Conservation (phyloP, 2,329 filamentous ascomycete genomes). For the Talaromyces sp. region DNA sequence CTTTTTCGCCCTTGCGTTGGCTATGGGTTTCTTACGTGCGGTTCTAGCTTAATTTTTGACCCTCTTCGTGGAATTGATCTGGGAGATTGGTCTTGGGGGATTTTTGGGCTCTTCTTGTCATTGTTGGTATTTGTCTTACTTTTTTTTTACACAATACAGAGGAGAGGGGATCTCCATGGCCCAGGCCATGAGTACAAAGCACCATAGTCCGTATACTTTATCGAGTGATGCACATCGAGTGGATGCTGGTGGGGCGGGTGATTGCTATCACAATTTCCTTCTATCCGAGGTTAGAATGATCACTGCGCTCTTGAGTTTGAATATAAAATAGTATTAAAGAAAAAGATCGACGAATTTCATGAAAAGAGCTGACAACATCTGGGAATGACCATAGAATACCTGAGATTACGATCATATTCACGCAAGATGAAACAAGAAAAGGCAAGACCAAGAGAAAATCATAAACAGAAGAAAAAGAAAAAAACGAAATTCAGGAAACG, state of each 20-base stretch:
- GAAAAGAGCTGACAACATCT: too few relatives aligned
- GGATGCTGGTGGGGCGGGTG: not conserved
- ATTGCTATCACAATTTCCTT: conserved; percentile 10
- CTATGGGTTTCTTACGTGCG: not conserved
- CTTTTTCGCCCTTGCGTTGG: not conserved
- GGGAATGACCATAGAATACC: too few relatives aligned
- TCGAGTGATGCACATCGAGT: conserved; percentile 1
- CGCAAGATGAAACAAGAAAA: too few relatives aligned
- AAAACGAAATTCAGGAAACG: not conserved
- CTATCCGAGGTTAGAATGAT: conserved; percentile 3
- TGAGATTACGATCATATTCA: too few relatives aligned
- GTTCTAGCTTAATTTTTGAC: not conserved
- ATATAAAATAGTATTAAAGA: too few relatives aligned
- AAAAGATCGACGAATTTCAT: not conserved
- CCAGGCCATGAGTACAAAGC: too few relatives aligned
- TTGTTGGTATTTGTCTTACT: not conserved
- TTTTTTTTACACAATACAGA: too few relatives aligned
- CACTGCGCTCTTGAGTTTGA: too few relatives aligned
- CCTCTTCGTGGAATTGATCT: not conserved
- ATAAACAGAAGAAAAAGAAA: not conserved
- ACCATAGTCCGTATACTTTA: conserved; percentile 6
- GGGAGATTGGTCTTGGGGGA: not conserved
- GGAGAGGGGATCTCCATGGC: too few relatives aligned
- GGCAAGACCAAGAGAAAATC: not conserved
- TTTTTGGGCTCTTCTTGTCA: not conserved